Percentiles rank a stretch among this genome's conserved stretches.
Conservation (phyloP, 2,329 filamentous ascomycete genomes). For the Cercospora zeae-maydis region DNA sequence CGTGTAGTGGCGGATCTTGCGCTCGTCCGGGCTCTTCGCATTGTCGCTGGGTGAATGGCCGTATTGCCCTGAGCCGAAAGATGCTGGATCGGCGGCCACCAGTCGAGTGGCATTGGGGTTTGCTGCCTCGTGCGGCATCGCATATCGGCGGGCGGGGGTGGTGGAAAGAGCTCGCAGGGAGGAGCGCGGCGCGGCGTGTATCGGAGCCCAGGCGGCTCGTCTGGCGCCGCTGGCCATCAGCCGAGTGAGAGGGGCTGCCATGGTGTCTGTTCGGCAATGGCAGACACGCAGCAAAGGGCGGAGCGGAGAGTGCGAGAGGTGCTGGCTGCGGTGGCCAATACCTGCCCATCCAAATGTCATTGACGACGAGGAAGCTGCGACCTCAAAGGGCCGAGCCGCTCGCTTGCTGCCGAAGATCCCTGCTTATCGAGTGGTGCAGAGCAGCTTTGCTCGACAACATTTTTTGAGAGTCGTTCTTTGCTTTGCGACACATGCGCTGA, state of each 20-base stretch:
- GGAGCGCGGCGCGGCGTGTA: conserved; percentile 31
- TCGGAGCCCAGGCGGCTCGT: conserved; percentile 34
- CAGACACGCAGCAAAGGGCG: conserved; percentile 5
- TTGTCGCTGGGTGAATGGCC: conserved; percentile 44
- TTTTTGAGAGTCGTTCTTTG: neutral
- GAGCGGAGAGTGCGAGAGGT: conserved; percentile 3
- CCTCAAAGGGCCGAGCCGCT: neutral
- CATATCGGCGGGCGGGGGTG: conserved; percentile 60
- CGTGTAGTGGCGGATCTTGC: conserved; percentile 97
- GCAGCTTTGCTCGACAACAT: conserved; percentile 3
- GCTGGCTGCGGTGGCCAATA: conserved; percentile 15
- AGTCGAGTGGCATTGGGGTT: conserved; percentile 37
- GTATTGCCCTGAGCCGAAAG: conserved; percentile 54
- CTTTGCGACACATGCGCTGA: neutral
- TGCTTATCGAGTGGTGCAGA: conserved; percentile 5
- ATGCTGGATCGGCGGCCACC: conserved; percentile 58
- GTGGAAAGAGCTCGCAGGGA: conserved; percentile 62
- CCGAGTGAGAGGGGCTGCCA: conserved; percentile 69
- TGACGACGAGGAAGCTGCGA: conserved; percentile 8
- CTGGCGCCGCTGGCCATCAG: conserved; percentile 65
- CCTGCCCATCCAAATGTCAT: conserved; percentile 6
- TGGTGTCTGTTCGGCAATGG: conserved; percentile 41
- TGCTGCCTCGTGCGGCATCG: conserved; percentile 47
- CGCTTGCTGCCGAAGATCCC: conserved; percentile 9
- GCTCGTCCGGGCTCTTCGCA: conserved; percentile 52